Evolutionary conservation across 164 flowering plant species (phyloP), one percentile per base, ranked within the genome.

Genomic region (Paratinospora sagittata): DNA sequence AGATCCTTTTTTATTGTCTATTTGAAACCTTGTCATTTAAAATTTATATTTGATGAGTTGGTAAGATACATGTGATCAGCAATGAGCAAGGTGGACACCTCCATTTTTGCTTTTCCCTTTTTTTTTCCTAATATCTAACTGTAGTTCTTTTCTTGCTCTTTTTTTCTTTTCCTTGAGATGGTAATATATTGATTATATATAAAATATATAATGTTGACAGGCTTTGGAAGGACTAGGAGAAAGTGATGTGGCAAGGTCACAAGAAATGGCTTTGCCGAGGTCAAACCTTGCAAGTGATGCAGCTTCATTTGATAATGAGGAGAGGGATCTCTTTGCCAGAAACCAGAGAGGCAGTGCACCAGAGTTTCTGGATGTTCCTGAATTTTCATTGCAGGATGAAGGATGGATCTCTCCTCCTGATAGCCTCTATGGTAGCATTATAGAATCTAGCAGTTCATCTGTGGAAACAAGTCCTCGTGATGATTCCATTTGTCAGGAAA

Each of bases 321-420:
- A 83, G 73, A 64, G 63, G 26, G 87, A 82, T 60, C 73, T 66
- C 34, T 78, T 79, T 66, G 58, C 81, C 8, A 68, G 47, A 68
- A 75, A 80, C 37, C 81, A 78, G 63, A 78, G 70, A 57, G 84
- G 57, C 21, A 68, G 70, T 71, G 63, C 70, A 30, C 71, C 75
- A 27, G 89, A 84, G 72, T 57, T 78, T 45, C 58, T 68, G 66
- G 84, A 72, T 67, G 21, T 72, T 75, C 43, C 69, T 67, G 83
- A 77, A 36, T 67, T 78, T 43, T 72, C 90, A 72, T 78, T 75
- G 66, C 83, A 83, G 70, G 91, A 89, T 65, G 92, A 85, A 76
- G 92, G 85, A 72, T 92, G 97, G 97, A 68, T 95, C 72, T 89
- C 98, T 79, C 97, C 97, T 74, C 98, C 98, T 41, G 89, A 84